Base-by-base conservation (phyloP, 768 basidiomycete genomes). In the Chalciporus sphaerocephalus region DNA sequence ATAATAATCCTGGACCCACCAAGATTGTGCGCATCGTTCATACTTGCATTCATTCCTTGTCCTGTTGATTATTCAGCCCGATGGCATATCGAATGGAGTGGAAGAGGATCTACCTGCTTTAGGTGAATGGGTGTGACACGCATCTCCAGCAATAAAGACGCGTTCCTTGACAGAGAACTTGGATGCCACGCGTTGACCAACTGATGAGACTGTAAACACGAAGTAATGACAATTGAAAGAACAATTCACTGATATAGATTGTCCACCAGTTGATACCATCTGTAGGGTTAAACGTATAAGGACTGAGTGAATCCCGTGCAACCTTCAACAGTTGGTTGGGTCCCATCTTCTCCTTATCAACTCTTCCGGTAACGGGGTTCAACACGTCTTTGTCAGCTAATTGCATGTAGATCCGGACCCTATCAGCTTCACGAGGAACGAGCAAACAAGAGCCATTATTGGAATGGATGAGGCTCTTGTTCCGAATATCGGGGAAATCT, bases 61-160 rank as follows among this genome's bases (percentile, higher is more conserved):
- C 76, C 74, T 75, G 28, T 50, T 17, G 43, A 51, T 59, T 51
- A 6, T 53, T 68, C 38, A 53, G 40, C 36, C 10, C n/a, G 11
- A 33, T 21, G 10, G 16, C 16, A 6, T 4, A 16, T 22, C 7
- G 17, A 13, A 24, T n/a, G 17, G 13, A 35, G n/a, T n/a, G 24
- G 15, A 13, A 16, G 37, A 41, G 15, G 23, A 55, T 55, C 46
- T 36, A 65, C 70, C 69, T 42, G 72, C 73, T 59, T 72, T 70
- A 1, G 69, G 69, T 1, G 69, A 73, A 38, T 71, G 71, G 15
- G 71, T 73, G 46, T 72, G 74, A 28, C 74, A 79, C 3, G 77
- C 77, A 50, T 78, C 78, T 11, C 80, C 79, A 0, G 74, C 79
- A 38, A 81, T 79, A 52, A 80, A 78, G 2, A 79, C 66, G 5